Percentiles rank a stretch among this genome's conserved stretches.
Conservation (phyloP, 441 rosid genomes). For the Populus hybrid region DNA sequence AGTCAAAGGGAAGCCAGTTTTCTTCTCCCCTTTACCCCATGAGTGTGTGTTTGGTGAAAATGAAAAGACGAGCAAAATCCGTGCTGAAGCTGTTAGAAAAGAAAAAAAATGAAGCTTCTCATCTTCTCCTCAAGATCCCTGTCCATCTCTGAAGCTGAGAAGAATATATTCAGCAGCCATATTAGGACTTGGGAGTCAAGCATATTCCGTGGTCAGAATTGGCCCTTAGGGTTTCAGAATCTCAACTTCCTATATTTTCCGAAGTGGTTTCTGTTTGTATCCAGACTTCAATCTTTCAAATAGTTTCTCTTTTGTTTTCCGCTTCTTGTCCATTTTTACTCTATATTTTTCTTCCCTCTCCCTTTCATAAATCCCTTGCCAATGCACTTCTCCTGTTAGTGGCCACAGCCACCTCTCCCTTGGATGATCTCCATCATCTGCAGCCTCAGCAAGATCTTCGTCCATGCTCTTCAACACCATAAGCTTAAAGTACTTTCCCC, state of each 20-base stretch:
- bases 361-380: slow-evolving; percentile 96
- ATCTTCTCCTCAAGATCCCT: slow-evolving; percentile 1
- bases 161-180: not conserved
- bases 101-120: slow-evolving; percentile 10
- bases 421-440: slow-evolving; percentile 91
- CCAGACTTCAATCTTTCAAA: slow-evolving; percentile 67
- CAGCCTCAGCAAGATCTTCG: slow-evolving; percentile 98
- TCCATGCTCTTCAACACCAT: slow-evolving; percentile 88
- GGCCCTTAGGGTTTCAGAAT: not conserved
- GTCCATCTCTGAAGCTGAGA: slow-evolving; percentile 10
- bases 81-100: slow-evolving; percentile 15
- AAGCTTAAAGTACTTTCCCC: slow-evolving; percentile 81
- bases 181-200: slow-evolving; percentile 11
- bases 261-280: slow-evolving; percentile 78
- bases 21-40: not conserved
- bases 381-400: slow-evolving; percentile 88
- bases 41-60: not conserved
- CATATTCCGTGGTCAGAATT: not conserved
- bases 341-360: slow-evolving; percentile 94
- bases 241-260: slow-evolving; percentile 40
- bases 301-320: slow-evolving; percentile 77
- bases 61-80: slow-evolving; percentile 12
- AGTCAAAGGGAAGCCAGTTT: not conserved
- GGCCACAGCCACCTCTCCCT: slow-evolving; percentile 98
- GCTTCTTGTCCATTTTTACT: slow-evolving; percentile 94